These are phyloP conservation scores for Mycena pura DNA, from an alignment of 768 basidiomycete genomes.

Conservation along the genomic window DNA sequence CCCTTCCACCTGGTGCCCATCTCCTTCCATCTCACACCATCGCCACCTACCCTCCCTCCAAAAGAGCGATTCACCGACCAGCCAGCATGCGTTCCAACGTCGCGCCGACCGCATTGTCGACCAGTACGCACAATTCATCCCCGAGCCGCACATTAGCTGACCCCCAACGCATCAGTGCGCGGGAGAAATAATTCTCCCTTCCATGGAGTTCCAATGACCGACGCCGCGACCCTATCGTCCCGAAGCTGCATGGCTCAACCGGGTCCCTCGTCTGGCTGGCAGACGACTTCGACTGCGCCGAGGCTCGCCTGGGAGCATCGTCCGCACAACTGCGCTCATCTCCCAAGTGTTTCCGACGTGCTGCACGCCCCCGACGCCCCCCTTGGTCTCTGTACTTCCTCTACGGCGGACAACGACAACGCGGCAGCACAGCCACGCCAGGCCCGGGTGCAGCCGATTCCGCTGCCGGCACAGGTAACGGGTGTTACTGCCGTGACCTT, in stretches of 20 bases:
- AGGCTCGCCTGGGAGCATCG: not conserved
- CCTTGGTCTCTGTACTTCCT: not conserved
- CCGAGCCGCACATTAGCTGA: not conserved
- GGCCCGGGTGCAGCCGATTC: not conserved
- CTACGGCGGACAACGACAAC: no score
- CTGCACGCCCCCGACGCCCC: not conserved
- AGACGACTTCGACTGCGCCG: not conserved
- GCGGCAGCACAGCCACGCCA: not conserved
- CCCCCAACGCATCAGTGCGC: not conserved
- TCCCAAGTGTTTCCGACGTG: not conserved
- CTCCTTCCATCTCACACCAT: not conserved
- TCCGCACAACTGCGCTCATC: not conserved
- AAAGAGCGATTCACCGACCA: not conserved
- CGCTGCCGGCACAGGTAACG: slow-evolving; percentile 8
- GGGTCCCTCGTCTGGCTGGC: not conserved
- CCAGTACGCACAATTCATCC: not conserved
- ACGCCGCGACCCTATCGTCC: not conserved
- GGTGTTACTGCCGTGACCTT: slow-evolving; percentile 1
- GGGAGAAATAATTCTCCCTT: not conserved
- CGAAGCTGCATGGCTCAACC: not conserved
- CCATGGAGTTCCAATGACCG: not conserved
- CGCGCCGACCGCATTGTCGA: not conserved
- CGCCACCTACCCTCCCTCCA: not conserved
- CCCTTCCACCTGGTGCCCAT: not conserved
- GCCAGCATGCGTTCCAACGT: not conserved